Conservation (phyloP, 495 filamentous ascomycete genomes). For the Cudoniella acicularis region DNA sequence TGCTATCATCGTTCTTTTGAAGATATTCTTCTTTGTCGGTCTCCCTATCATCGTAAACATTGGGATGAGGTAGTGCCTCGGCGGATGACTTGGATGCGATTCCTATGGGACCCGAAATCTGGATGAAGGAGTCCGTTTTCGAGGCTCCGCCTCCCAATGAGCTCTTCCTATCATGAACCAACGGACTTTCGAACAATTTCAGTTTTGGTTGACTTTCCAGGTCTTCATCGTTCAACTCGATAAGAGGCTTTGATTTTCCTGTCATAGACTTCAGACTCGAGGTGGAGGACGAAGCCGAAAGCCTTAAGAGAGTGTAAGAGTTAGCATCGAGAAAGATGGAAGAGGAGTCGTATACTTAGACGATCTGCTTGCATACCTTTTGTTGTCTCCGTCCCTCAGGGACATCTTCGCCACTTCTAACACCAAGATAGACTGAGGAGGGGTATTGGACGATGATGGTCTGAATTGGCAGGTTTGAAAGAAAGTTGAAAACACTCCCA, state of each 20-base stretch:
- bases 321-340: background rate
- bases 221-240: background rate
- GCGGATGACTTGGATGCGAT: background rate
- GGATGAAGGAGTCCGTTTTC: background rate
- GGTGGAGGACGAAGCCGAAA: background rate
- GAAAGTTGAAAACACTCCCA: background rate
- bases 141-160: background rate
- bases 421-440: background rate
- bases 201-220: background rate
- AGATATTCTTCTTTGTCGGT: background rate
- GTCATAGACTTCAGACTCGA: background rate
- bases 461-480: background rate
- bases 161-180: background rate
- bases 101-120: background rate
- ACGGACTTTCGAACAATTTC: background rate
- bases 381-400: background rate
- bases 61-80: background rate
- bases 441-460: background rate
- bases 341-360: too few species aligned
- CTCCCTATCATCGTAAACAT: constrained; percentile 4
- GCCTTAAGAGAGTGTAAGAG: background rate
- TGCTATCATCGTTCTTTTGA: background rate
- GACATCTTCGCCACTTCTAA: background rate
- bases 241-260: background rate
- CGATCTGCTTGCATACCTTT: too few species aligned